Evolutionary conservation across 2,329 filamentous ascomycete genomes (phyloP), one percentile per base, ranked within the genome.

Genomic region (Alternaria hordeiaustralica): DNA sequence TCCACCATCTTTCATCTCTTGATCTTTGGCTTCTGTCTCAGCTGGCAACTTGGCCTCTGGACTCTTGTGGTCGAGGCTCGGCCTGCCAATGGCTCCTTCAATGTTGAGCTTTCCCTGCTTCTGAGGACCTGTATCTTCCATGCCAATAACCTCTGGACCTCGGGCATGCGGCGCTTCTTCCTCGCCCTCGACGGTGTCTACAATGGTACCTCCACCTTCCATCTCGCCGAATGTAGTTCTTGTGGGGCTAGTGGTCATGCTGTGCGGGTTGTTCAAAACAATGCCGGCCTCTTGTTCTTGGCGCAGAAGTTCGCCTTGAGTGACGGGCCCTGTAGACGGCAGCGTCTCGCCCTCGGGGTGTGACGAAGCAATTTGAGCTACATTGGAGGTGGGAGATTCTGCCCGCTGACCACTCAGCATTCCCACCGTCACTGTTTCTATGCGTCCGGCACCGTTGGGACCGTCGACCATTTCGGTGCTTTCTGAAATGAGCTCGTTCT

Each of bases 51-150:
- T 36, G 1, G 68, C 65, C 8, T 63, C 70, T 9, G 76, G 76
- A 53, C 75, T 78, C 60, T 70, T 77, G 56, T 70, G 68, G 23
- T 72, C 71, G 2, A 79, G 54, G 55, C 77, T 77, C 30, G 77
- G 74, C 44, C 78, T 70, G 18, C 79, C 79, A 6, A 80, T 69
- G 1, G 78, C 79, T 6, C 74, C 79, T 56, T 79, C 79, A 49
- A 80, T 75, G 51, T 81, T 67, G 26, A 80, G 65, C 12, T 82
- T 56, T 68, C 81, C 79, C 92, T 82, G 92, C 18, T 82, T 81
- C 92, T 85, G 94, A 10, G 92, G 89, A 0, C 96, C 96, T 68
- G 93, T 91, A 76, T 99, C 96, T 71, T 92, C 89, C 63, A 94
- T 89, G 5, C 94, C 95, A 55, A 98, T 91, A 70, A 93, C 87